Evolutionary conservation across 495 filamentous ascomycete species (phyloP), one percentile per base, ranked within the genome.

Genomic region (Lasiosphaeriaceae sp.): DNA sequence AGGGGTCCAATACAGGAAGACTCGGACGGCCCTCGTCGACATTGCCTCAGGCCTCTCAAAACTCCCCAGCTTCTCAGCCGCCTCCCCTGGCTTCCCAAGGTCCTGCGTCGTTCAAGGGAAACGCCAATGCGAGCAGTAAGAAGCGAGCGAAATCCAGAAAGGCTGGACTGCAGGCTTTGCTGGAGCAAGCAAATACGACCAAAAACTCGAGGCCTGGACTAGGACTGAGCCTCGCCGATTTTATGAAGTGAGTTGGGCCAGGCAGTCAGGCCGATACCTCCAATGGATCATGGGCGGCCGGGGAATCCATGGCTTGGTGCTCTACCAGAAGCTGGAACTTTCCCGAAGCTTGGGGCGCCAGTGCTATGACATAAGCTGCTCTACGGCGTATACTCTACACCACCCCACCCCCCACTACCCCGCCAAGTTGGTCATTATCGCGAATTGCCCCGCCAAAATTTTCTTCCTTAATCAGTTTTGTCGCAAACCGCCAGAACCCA

Each of bases 101-200:
- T 2, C 45, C 52, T 2, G 21, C 46, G 9, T 37, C 62, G 1
- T 57, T 59, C 14, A 68, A 64, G 26, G 11, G 55, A n/a, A 68
- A 52, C 26, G 67, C 75, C 37, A 79, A 73, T 61, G 72, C 76
- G 5, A 80, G 65, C 68, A 81, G 76, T 65, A 80, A 77, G 56
- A 81, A 81, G 69, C 67, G 79, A 50, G 73, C 78, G 12, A 83
- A 80, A 63, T 74, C 69, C 49, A 71, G 76, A 45, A 83, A 83
- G 61, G 74, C 77, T 50, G 78, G 80, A 2, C 70, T 83, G n/a
- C 73, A 78, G 58, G 77, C 79, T 37, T 60, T 83, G 12, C 64
- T 83, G 45, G 70, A 73, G 35, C 76, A 74, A 22, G 68, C 71
- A 26, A 74, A 72, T 52, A 62, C 66, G 5, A 65, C 66, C 19